Percentiles rank a stretch among this genome's conserved stretches.
These are phyloP conservation scores for Fusarium haematococcum DNA, from an alignment of 2,329 filamentous ascomycete species.

Conservation along the genomic window DNA sequence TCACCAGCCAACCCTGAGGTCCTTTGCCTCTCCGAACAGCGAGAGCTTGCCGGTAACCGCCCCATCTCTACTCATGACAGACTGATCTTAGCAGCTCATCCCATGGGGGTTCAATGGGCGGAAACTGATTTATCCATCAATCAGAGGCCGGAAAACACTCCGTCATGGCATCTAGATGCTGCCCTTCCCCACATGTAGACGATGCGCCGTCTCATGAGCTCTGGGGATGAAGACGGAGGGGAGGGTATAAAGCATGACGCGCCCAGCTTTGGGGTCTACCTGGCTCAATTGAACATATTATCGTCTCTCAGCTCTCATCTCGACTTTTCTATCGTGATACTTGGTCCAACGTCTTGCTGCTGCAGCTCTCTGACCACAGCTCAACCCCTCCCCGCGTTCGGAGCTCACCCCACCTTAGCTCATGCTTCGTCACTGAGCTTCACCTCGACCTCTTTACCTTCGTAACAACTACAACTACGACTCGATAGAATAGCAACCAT, in stretches of 20 bases:
- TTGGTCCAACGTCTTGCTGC: not conserved
- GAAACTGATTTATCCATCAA: constrained; percentile 40
- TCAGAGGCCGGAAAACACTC: constrained; percentile 19
- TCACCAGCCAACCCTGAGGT: constrained; percentile 6
- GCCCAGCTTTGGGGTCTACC: constrained; percentile 6
- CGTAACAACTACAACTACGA: not conserved
- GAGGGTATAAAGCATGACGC: constrained; percentile 36
- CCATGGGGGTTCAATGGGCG: constrained; percentile 33
- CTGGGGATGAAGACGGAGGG: not conserved
- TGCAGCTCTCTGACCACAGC: not conserved
- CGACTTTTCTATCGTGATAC: not conserved
- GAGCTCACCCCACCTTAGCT: constrained; percentile 33
- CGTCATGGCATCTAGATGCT: constrained; percentile 34
- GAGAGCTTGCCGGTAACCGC: constrained; percentile 20
- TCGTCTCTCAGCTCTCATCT: not conserved
- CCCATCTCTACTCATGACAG: constrained; percentile 33
- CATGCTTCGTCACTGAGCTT: constrained; percentile 22
- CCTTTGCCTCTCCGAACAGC: constrained; percentile 8
- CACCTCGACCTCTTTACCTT: not conserved
- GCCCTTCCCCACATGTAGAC: constrained; percentile 37
- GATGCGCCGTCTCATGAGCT: constrained; percentile 34
- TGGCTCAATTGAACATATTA: constrained; percentile 26
- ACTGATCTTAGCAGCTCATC: constrained; percentile 9
- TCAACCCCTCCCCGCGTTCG: constrained; percentile 39
- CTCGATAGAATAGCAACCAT: constrained; percentile 23